Evolutionary conservation across 192 early-diverging fungal genomes (phyloP).

Genomic region (Allomyces arbusculus): DNA sequence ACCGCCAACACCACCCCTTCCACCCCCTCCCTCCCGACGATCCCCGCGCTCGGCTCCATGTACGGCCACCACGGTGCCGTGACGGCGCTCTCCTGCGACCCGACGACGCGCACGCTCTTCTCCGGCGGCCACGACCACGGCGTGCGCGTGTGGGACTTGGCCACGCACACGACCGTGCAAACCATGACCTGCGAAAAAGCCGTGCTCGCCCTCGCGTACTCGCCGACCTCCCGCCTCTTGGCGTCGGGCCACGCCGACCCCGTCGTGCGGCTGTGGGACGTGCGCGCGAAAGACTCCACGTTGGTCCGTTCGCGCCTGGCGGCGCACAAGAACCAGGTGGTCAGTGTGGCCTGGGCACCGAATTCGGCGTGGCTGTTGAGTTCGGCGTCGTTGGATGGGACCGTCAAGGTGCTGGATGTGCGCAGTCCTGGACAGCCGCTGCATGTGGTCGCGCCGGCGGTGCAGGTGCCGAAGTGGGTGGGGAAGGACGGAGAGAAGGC

Average conservation of each 20-base stretch:
- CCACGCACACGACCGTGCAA: constrained; percentile 41
- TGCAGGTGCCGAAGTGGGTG: constrained; percentile 30
- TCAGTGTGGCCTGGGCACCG: constrained; percentile 66
- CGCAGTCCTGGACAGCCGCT: constrained; percentile 39
- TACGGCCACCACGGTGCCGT: constrained; percentile 63
- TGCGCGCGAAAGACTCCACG: constrained; percentile 46
- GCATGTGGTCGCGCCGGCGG: constrained; percentile 27
- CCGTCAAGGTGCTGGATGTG: constrained; percentile 85
- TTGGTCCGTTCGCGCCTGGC: constrained; percentile 55
- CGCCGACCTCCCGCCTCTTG: constrained; percentile 39
- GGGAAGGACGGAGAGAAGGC: constrained; percentile 12
- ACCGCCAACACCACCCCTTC: neutral
- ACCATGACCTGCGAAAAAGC: constrained; percentile 80
- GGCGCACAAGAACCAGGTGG: constrained; percentile 68
- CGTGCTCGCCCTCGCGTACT: constrained; percentile 53
- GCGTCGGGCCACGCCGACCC: constrained; percentile 79
- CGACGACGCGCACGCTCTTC: constrained; percentile 32
- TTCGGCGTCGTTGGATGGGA: constrained; percentile 67
- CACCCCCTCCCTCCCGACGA: constrained; percentile 1
- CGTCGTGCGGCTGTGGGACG: constrained; percentile 75
- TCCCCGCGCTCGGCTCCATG: constrained; percentile 21
- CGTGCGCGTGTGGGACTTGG: constrained; percentile 75
- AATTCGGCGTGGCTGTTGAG: constrained; percentile 50
- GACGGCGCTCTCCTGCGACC: constrained; percentile 47
- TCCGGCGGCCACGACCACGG: constrained; percentile 91